Conservation (phyloP, 1,284 basidiomycete species). For the Thelephora terrestris region DNA sequence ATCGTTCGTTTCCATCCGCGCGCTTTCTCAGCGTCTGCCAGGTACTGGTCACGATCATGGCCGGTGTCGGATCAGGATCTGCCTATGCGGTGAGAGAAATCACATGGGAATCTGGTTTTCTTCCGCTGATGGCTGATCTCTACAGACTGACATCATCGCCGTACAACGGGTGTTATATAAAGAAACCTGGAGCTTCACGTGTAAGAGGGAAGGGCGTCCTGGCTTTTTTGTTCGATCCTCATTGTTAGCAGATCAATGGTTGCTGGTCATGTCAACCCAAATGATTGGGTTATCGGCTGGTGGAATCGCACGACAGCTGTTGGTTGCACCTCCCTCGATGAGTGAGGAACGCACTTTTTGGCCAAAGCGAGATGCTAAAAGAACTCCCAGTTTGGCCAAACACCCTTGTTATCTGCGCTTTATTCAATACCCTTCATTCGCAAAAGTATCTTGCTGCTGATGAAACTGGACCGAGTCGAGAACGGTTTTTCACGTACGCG, state of each 20-base stretch:
- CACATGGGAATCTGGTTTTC: not conserved
- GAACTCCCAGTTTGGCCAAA: slow-evolving; percentile 61
- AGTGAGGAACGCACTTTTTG: slow-evolving; percentile 25
- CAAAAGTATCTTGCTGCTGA: slow-evolving; percentile 50
- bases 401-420: slow-evolving; percentile 74
- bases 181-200: slow-evolving; percentile 54
- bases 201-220: slow-evolving; percentile 29
- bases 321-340: slow-evolving; percentile 86
- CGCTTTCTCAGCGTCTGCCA: slow-evolving; percentile 1
- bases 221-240: not conserved
- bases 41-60: slow-evolving; percentile 60
- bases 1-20: not conserved
- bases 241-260: slow-evolving; percentile 46
- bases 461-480: slow-evolving; percentile 56
- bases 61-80: slow-evolving; percentile 45
- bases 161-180: slow-evolving; percentile 66
- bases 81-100: slow-evolving; percentile 37
- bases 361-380: not conserved
- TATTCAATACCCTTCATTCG: slow-evolving; percentile 70
- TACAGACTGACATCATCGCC: slow-evolving; percentile 65
- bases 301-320: slow-evolving; percentile 51
- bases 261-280: slow-evolving; percentile 71
- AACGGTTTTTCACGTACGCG: slow-evolving; percentile 68
- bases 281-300: slow-evolving; percentile 84
- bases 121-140: not conserved